A percentile compares a stretch with the other conserved stretches of the same genome.
Conservation (phyloP, 2,329 filamentous ascomycete genomes). For the Trichocomaceae sp. region DNA sequence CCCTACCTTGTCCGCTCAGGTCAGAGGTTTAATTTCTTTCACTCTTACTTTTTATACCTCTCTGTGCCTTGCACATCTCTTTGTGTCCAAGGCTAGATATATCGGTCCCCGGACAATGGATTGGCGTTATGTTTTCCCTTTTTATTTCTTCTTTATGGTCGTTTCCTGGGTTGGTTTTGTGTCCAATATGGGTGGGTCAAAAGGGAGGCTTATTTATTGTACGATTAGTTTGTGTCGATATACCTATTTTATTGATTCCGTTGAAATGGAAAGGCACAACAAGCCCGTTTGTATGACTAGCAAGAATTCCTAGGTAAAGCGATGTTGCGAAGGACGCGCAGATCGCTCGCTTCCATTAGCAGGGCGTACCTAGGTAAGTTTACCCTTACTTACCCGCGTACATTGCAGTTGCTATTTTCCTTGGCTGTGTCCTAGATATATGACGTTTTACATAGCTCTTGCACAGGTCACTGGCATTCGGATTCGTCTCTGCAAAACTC, state of each 20-base stretch:
- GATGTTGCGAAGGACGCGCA: too few relatives aligned
- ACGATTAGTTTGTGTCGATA: constrained; percentile 8
- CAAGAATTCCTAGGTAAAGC: too few relatives aligned
- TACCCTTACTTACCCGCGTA: too few relatives aligned
- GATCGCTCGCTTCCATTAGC: too few relatives aligned
- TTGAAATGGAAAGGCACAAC: background rate
- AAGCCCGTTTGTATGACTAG: too few relatives aligned
- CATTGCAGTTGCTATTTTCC: too few relatives aligned
- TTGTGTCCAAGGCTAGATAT: constrained; percentile 3
- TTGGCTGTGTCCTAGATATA: too few relatives aligned
- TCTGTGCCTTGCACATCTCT: background rate
- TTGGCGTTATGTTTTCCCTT: background rate
- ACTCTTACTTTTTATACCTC: background rate
- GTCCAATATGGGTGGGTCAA: background rate
- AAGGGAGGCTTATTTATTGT: constrained; percentile 4
- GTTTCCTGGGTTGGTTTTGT: constrained; percentile 1
- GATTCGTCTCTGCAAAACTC: too few relatives aligned
- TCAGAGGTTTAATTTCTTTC: background rate
- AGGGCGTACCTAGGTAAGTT: too few relatives aligned
- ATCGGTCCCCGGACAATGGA: constrained; percentile 2
- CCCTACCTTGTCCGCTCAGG: background rate
- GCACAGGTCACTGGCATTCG: too few relatives aligned
- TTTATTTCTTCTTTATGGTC: background rate
- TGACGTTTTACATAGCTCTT: too few relatives aligned
- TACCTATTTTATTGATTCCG: background rate